phyloP scores from a whole-genome alignment of 306 rosid genomes.

The Cucurbita pepo region DNA sequence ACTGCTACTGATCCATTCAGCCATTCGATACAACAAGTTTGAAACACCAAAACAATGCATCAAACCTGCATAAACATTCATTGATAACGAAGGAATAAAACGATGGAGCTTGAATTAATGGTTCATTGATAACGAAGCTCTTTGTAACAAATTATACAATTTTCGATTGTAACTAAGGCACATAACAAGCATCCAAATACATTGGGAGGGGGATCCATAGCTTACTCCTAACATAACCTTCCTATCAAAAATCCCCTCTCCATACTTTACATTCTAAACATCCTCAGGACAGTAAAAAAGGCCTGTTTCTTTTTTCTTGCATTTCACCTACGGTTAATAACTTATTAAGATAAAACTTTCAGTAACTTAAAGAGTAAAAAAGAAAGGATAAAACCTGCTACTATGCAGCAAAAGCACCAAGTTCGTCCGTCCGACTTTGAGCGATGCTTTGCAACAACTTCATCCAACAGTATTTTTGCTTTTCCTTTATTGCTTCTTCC shows the following conservation, averaged over 20 bases:
- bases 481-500: not conserved
- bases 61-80: not conserved
- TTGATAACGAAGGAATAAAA: not conserved
- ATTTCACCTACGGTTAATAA: slow-evolving; percentile 15
- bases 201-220: slow-evolving; percentile 3
- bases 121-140: not conserved
- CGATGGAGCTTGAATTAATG: not conserved
- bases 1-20: not conserved
- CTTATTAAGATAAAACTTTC: slow-evolving; percentile 3
- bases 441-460: not conserved
- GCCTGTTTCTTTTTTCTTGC: slow-evolving; percentile 24
- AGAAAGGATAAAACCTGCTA: slow-evolving; percentile 12
- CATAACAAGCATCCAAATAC: slow-evolving; percentile 5
- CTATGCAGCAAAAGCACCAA: slow-evolving; percentile 14
- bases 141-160: not conserved
- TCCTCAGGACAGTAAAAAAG: slow-evolving; percentile 43
- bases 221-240: slow-evolving; percentile 6
- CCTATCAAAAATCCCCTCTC: slow-evolving; percentile 19
- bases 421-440: not conserved
- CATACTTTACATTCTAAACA: slow-evolving; percentile 13
- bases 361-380: not conserved
- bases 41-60: not conserved
- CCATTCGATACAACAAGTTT: not conserved
- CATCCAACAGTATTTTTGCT: not conserved
- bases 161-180: not conserved